Evolutionary conservation across 1,139 yeast species (phyloP), one percentile per base, ranked within the genome.

Genomic region (Pichia sp.): DNA sequence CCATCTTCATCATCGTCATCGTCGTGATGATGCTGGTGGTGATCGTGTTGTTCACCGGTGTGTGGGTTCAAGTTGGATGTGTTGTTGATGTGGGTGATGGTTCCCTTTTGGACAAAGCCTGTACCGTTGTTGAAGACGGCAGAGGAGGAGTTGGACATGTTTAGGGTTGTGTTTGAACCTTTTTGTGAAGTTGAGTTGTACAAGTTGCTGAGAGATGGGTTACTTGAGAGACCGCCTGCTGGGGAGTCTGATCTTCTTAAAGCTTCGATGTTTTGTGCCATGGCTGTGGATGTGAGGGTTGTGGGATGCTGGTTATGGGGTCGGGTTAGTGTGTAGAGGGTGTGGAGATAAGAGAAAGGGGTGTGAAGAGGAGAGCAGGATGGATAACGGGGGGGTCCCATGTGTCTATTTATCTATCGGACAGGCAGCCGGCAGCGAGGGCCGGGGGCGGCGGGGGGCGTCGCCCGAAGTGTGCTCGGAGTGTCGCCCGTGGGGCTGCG

Each of bases 171-270:
- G 17, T 20, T 18, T 12, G 52, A 48, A 22, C 52, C 52, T 18
- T 34, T 45, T 14, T 48, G 44, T 5, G 52, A 48, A 17, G 32
- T 43, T 10, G 52, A 48, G 15, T 48, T 45, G 18, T 48, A 48
- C 4, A 48, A 32, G 19, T 45, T 45, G 15, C 40, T 42, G 2
- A 45, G 36, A 3, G 52, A 48, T 4, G 45, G 41, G 5, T 20
- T 34, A 11, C 24, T 39, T 24, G 40, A 39, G n/a, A 48, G n/a
- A 14, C 15, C 7, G 17, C 27, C 11, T 37, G 27, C 10, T 24
- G 27, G 10, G 27, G 37, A 33, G 2, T 11, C 40, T 10, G 4
- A n/a, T 15, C 38, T 32, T 18, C 21, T 27, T 18, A 27, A 20
- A 31, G 40, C 42, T 24, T 21, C 38, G 11, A 33, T 17, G 21